Evolutionary conservation across 768 basidiomycete species (phyloP).

Genomic region (Mycena chlorophos): DNA sequence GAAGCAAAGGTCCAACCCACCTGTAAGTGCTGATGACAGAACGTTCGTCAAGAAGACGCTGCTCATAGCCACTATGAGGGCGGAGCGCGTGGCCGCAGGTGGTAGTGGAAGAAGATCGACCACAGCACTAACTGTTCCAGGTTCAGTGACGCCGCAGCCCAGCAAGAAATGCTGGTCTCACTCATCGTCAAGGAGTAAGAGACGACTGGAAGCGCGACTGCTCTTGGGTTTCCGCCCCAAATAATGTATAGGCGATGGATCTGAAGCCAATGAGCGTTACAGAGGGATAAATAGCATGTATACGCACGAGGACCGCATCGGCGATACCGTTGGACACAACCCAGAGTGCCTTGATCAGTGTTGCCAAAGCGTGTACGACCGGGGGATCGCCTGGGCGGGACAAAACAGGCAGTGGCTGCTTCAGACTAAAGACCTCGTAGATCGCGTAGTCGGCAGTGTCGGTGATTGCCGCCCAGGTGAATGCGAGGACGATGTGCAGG

Average conservation of each 20-base stretch:
- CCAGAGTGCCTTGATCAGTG: background rate
- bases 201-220: background rate
- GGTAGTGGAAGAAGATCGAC: background rate
- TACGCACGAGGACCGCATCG: background rate
- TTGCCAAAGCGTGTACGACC: background rate
- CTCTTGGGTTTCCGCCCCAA: background rate
- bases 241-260: slow-evolving; percentile 1
- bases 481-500: background rate
- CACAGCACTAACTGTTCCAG: background rate
- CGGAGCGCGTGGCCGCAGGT: background rate
- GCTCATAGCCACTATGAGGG: background rate
- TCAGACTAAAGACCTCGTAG: background rate
- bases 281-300: background rate
- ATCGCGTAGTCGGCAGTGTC: background rate
- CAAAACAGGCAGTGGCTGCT: background rate
- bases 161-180: background rate
- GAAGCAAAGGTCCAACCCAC: background rate
- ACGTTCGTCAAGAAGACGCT: slow-evolving; percentile 1
- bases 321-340: background rate
- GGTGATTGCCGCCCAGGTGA: background rate
- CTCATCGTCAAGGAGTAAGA: background rate
- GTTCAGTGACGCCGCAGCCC: background rate
- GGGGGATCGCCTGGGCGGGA: background rate
- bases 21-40: background rate
- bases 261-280: background rate